Evolutionary conservation across 306 rosid species (phyloP), one percentile per base, ranked within the genome.

Genomic region (Luffa acutangula): DNA sequence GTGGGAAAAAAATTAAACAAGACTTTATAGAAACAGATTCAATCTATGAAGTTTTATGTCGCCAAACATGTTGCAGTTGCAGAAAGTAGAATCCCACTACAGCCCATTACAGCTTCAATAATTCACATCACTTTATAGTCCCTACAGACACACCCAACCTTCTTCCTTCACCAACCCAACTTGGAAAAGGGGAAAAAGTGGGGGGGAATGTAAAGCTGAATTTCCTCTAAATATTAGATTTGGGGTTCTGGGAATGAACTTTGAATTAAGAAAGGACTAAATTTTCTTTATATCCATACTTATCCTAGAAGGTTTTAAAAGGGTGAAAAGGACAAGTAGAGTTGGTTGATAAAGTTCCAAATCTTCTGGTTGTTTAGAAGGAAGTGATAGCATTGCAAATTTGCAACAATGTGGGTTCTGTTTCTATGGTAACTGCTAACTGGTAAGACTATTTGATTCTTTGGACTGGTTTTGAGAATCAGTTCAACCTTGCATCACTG

Each of bases 101-200:
- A 49, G 31, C 78, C 75, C 78, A 73, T 74, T 74, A 33, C 45
- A 33, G 60, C 54, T 74, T 49, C 78, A 74, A 74, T 74, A 74
- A 51, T 74, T 51, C 53, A 72, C 82, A 5, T 51, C 25, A 74
- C 78, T 74, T 74, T 74, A 31, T 74, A 25, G 62, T 74, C 78
- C 60, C 62, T 51, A 74, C 46, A 74, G 14, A 51, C 62, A 73
- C 42, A 49, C 25, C 42, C 45, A 73, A 25, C 77, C 56, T 46
- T 71, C 77, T 25, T 71, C 39, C 42, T 48, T 71, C 60, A 49
- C 78, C 45, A 73, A 73, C 62, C 78, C 78, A 72, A 72, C 77
- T 72, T 21, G 77, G 39, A 25, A 46, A 21, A 13, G 58, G 58
- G 58, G 41, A 25, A 71, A 71, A 46, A 25, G 77, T 46, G 6